Evolutionary conservation across 1,284 basidiomycete genomes (phyloP).

Genomic region (Cystobasidium sp.): DNA sequence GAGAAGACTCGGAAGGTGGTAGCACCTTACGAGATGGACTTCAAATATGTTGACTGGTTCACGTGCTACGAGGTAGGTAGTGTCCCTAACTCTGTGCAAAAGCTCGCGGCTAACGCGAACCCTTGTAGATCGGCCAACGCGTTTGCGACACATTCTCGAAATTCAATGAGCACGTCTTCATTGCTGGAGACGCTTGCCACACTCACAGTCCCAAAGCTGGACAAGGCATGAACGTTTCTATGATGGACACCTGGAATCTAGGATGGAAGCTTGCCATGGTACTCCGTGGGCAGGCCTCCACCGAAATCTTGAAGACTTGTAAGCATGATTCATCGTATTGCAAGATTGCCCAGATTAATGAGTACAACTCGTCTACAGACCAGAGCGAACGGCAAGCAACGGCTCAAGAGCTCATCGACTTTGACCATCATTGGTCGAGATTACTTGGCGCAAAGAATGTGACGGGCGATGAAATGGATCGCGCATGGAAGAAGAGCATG

Average conservation of each 20-base stretch:
- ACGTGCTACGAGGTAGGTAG: conserved; percentile 74
- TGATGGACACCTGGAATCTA: conserved; percentile 82
- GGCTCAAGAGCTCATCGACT: conserved; percentile 71
- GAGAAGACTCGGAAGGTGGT: conserved; percentile 68
- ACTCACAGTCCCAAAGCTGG: conserved; percentile 43
- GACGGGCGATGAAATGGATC: conserved; percentile 13
- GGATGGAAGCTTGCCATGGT: conserved; percentile 74
- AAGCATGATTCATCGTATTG: conserved; percentile 12
- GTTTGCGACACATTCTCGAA: conserved; percentile 68
- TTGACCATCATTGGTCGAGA: conserved; percentile 73
- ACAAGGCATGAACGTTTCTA: conserved; percentile 74
- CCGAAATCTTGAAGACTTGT: conserved; percentile 68
- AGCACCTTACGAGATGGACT: conserved; percentile 68
- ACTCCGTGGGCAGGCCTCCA: conserved; percentile 61
- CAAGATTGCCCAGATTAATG: not conserved
- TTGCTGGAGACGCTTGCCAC: conserved; percentile 63
- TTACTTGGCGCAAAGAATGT: conserved; percentile 61
- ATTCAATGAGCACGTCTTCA: conserved; percentile 71
- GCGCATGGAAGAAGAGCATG: conserved; percentile 15
- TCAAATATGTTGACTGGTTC: conserved; percentile 74
- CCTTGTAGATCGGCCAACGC: conserved; percentile 55
- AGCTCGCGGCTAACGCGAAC: not conserved
- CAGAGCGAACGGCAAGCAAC: conserved; percentile 64
- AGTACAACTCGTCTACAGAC: conserved; percentile 3
- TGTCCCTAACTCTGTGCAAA: not conserved